Evolutionary conservation across 371 early-diverging fungal species (phyloP), one percentile per base, ranked within the genome.

Genomic region (Mortierella sp.): DNA sequence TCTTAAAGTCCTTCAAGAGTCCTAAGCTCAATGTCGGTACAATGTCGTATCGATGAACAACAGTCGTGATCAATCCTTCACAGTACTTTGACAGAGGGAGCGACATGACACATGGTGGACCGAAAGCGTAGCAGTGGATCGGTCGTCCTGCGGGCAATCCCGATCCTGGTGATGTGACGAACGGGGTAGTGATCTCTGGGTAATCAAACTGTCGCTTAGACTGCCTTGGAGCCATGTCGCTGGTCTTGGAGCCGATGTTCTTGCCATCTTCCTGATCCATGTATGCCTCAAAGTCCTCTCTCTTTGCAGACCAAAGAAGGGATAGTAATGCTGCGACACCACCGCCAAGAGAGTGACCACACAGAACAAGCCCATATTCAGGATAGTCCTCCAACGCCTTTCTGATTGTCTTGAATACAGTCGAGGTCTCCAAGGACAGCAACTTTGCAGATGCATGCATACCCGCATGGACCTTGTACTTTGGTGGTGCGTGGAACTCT

Each of bases 261-360:
- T 53, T 52, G 21, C 59, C 65, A 19, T 55, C 56, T 19, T 57
- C 62, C 6, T 80, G 63, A 25, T 81, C 78, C 14, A 80, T 61
- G 48, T 68, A 81, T 5, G 74, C 78, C 31, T 68, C 58, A 57
- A 74, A 60, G 59, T 86, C 81, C 71, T 82, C 70, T 57, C 86
- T 78, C 65, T 57, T 59, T 63, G 60, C 68, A 21, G 88, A 82
- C 95, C 93, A 94, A 13, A 94, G 65, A 6, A 94, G 79, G 19
- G 89, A 74, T 5, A 94, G 60, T 37, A 94, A 59, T 2, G 88
- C 79, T 0, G 91, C 91, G 4, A 94, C 93, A 4, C 94, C 95
- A 24, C 89, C 95, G 46, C 94, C 95, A 5, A 94, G 68, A 2
- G 90, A 90, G 63, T 94, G 95, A 0, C 95, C 95, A 39, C 91